Base-by-base conservation (phyloP, 1,284 basidiomycete genomes). In the Termitomyces sp. region DNA sequence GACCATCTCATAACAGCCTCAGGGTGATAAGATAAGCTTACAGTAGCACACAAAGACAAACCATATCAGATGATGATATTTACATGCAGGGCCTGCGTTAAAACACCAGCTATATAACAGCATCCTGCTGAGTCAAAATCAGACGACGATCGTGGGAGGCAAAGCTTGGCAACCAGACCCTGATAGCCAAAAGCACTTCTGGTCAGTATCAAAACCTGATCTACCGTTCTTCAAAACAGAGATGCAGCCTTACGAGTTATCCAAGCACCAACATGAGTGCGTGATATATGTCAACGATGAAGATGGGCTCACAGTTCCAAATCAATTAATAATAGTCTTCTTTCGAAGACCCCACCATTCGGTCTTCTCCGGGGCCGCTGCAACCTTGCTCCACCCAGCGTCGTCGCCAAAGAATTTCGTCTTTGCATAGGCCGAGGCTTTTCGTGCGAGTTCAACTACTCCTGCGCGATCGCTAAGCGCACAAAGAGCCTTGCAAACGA, bases 341-440 rank as follows among this genome's bases (percentile, higher is more conserved):
- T 54, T 56, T 42, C 59, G 51, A 40, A 48, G 33, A 36, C 56
- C 55, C 61, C 62, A 64, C 61, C 60, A 62, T 15, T 24, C 41
- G 5, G 61, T 63, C 17, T 43, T 51, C 45, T 62, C 61, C n/a
- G 59, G 63, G 5, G 61, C 41, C 17, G 48, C 55, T 3, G 56
- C 57, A 15, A 61, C 48, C 28, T 57, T 52, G n/a, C 28, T 36
- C 61, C 61, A 62, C 7, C 50, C 51, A 31, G 33, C 55, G 31
- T 62, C 56, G n/a, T 57, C 45, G 8, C 57, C 55, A 36, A 33
- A 56, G 13, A 42, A 31, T 15, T 7, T 40, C 10, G 50, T 34
- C 47, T 60, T 43, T 17, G 47, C 41, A 40, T 50, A 54, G 8
- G 13, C 34, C 17, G 61, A 56, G 12, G 58, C 60, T 45, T 57